Evolutionary conservation across 331 rosid species (phyloP).

Genomic region (Rosa hybrid): DNA sequence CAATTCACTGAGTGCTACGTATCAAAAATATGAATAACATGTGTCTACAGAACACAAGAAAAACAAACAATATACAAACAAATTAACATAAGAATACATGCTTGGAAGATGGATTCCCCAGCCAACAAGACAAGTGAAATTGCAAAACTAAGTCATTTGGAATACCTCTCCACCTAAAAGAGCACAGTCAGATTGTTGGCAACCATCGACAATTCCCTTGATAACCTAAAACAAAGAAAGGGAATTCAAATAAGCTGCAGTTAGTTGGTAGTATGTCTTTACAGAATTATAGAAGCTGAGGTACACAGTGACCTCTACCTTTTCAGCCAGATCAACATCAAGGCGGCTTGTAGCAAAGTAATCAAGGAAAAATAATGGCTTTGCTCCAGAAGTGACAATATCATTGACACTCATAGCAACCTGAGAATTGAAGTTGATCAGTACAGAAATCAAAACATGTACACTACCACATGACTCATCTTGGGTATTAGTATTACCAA

Average conservation of each 20-base stretch:
- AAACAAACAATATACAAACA: not conserved
- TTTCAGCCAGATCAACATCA: slow-evolving; percentile 88
- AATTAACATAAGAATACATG: not conserved
- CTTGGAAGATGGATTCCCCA: not conserved
- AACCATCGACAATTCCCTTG: slow-evolving; percentile 89
- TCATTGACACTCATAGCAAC: slow-evolving; percentile 97
- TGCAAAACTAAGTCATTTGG: not conserved
- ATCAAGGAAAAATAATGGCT: slow-evolving; percentile 90
- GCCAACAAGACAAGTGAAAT: not conserved
- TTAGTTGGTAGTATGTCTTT: not conserved
- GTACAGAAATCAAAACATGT: not conserved
- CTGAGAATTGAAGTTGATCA: slow-evolving; percentile 30
- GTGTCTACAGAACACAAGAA: not conserved
- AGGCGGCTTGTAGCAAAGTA: slow-evolving; percentile 90
- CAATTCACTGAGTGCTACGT: slow-evolving; percentile 12
- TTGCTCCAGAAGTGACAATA: slow-evolving; percentile 91
- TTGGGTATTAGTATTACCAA: slow-evolving; percentile 47
- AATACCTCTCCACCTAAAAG: slow-evolving; percentile 97
- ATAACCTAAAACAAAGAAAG: slow-evolving; percentile 53
- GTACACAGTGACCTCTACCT: slow-evolving; percentile 45
- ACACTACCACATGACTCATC: not conserved
- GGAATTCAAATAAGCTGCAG: not conserved
- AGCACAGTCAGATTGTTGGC: slow-evolving; percentile 77
- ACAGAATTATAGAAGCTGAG: slow-evolving; percentile 10
- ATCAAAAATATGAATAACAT: not conserved